Percentiles rank a stretch among this genome's conserved stretches.
These are phyloP conservation scores for Candida gorgasii DNA, from an alignment of 805 yeast species.

Conservation along the genomic window DNA sequence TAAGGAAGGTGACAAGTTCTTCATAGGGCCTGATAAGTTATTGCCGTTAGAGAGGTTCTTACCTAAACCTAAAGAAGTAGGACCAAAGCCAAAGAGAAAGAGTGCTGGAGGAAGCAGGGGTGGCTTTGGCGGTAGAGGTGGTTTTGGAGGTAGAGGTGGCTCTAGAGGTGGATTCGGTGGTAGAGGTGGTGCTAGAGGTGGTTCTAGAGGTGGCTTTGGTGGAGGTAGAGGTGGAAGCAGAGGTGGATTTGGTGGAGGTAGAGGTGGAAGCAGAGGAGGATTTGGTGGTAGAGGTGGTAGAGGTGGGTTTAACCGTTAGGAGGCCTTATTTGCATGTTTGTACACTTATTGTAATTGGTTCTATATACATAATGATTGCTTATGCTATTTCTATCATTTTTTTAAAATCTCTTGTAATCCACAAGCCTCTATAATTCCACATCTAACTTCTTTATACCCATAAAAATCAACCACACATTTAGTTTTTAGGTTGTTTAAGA, in stretches of 20 bases:
- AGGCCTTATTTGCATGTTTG: slow-evolving; percentile 3
- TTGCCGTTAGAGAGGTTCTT: slow-evolving; percentile 94
- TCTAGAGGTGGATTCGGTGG: slow-evolving; percentile 38
- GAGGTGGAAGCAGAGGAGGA: slow-evolving; percentile 38
- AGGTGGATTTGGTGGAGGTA: slow-evolving; percentile 31
- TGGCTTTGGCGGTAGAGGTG: slow-evolving; percentile 38
- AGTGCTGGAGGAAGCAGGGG: slow-evolving; percentile 48
- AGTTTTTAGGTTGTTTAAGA: slow-evolving; percentile 51
- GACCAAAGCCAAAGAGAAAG: slow-evolving; percentile 72
- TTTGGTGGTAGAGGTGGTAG: slow-evolving; percentile 34
- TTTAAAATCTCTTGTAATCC: slow-evolving; percentile 19
- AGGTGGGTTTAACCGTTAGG: slow-evolving; percentile 23
- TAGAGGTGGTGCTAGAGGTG: slow-evolving; percentile 49
- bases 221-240: slow-evolving; percentile 38
- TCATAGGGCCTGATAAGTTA: slow-evolving; percentile 91
- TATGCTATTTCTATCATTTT: not conserved
- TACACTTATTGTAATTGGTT: slow-evolving; percentile 7
- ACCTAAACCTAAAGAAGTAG: slow-evolving; percentile 90
- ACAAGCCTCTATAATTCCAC: slow-evolving; percentile 54
- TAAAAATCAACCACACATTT: slow-evolving; percentile 21
- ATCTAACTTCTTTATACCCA: slow-evolving; percentile 57
- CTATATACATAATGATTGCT: slow-evolving; percentile 4
- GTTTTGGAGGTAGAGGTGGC: slow-evolving; percentile 45
- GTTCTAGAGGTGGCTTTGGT: slow-evolving; percentile 31
- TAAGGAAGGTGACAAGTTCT: slow-evolving; percentile 94